Evolutionary conservation across 306 rosid genomes (phyloP), one percentile per base, ranked within the genome.

Genomic region (Quercus variabilis): DNA sequence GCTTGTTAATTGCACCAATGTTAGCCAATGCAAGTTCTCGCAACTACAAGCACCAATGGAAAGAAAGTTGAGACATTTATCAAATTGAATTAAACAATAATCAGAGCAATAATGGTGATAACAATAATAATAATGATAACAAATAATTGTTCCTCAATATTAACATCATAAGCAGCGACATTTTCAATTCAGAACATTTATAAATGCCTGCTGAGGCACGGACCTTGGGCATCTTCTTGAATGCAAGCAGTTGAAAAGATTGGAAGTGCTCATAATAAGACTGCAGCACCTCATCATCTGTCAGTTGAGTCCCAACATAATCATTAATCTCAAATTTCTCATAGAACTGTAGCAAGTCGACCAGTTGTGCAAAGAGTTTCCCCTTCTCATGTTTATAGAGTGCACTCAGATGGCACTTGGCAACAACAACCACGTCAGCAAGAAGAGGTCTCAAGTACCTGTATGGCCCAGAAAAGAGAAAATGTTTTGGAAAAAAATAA

Each of bases 261-360:
- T 91, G 94, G 79, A 95, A 56, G 8, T 90, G 90, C 71, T 93
- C 91, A 69, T 95, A 93, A 87, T 95, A 97, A 87, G 87, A 88
- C 81, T 93, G 97, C 80, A 95, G 89, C 82, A 93, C 99, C 83
- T 93, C 97, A 33, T 95, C 97, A 87, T 95, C 98, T 26, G 93
- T 93, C 83, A 95, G 76, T 81, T 95, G 99, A 64, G 89, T 83
- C 70, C 99, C 97, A 65, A 86, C 91, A 82, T 93, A 96, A 87
- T 95, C 99, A 6, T 93, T 95, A 79, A 93, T 95, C 90, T 95
- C 99, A 89, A 95, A 95, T 74, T 92, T 91, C 86, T 95, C 98
- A 71, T 95, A 95, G 79, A 95, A 95, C 77, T 93, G 99, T 59
- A 95, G 87, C 73, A 95, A 88, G 83, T 95, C 97, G 11, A 95